phyloP scores from a whole-genome alignment of 371 early-diverging fungal species.

The Entomophthora muscae region DNA sequence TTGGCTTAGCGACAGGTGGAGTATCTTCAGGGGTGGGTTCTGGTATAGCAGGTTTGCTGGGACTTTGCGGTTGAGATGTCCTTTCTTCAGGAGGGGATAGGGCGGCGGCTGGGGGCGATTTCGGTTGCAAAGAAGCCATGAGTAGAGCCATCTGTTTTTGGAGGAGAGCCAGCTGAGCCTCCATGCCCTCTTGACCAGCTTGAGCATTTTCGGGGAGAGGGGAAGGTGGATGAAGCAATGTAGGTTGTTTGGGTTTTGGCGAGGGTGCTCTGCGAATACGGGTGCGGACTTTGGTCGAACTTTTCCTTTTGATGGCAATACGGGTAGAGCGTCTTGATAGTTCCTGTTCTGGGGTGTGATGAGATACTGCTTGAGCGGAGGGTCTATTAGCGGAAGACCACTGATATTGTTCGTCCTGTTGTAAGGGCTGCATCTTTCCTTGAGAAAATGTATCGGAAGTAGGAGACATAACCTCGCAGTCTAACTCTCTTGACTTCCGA shows the following conservation, averaged over 20 bases:
- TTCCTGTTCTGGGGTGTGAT: background rate
- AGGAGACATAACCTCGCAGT: background rate
- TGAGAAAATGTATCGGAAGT: background rate
- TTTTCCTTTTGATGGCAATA: background rate
- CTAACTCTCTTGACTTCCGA: background rate
- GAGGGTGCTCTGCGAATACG: background rate
- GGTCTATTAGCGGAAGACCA: background rate
- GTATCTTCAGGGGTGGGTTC: no score
- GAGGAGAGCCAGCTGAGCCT: background rate
- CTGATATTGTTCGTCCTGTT: background rate
- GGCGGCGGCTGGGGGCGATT: background rate
- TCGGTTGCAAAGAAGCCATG: background rate
- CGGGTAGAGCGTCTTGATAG: background rate
- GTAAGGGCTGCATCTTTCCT: background rate
- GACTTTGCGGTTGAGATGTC: background rate
- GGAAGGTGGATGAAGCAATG: background rate
- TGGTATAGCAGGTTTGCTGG: no score
- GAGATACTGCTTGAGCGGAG: background rate
- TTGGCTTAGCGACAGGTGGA: no score
- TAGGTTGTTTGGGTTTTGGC: background rate
- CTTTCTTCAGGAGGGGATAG: background rate
- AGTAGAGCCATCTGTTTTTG: background rate
- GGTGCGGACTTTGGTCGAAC: background rate
- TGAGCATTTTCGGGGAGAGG: background rate
- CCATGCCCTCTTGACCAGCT: background rate